Percentiles rank a stretch among this genome's conserved stretches.
Evolutionary conservation across 805 yeast species (phyloP).

Genomic region (Candida qinlingensis): DNA sequence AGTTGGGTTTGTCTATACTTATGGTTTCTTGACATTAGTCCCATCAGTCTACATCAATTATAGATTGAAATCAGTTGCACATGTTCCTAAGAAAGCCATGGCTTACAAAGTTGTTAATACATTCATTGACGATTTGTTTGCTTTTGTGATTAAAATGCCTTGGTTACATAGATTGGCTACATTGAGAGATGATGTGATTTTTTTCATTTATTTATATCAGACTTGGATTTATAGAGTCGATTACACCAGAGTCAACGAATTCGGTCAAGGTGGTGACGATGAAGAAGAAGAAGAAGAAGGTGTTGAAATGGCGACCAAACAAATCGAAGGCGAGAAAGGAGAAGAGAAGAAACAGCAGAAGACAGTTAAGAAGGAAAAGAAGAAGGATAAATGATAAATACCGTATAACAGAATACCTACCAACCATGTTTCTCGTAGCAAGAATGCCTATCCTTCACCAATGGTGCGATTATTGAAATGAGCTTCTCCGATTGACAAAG

Average conservation of each 20-base stretch:
- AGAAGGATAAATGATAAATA: no score
- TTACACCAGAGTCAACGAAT: conserved; percentile 33
- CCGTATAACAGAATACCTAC: no score
- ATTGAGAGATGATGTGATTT: conserved; percentile 36
- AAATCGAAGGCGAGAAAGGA: no score
- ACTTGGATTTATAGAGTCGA: conserved; percentile 38
- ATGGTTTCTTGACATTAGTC: conserved; percentile 35
- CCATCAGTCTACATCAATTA: conserved; percentile 38
- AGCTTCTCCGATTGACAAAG: no score
- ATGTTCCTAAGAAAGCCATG: conserved; percentile 36
- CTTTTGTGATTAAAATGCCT: conserved; percentile 39
- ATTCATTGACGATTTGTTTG: conserved; percentile 36
- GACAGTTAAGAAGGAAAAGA: no score
- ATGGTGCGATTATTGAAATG: no score
- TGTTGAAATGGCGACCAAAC: neutral
- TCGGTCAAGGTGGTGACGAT: conserved; percentile 31
- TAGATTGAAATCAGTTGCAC: conserved; percentile 38
- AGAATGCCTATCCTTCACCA: no score
- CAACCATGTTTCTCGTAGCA: no score
- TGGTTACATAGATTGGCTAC: conserved; percentile 36
- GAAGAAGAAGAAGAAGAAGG: conserved; percentile 12
- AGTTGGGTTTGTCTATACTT: conserved; percentile 37
- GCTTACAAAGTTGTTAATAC: conserved; percentile 37
- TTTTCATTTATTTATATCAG: conserved; percentile 35
- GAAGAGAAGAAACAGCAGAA: no score